Evolutionary conservation across 441 rosid species (phyloP).

Genomic region (Aleurites moluccanus): DNA sequence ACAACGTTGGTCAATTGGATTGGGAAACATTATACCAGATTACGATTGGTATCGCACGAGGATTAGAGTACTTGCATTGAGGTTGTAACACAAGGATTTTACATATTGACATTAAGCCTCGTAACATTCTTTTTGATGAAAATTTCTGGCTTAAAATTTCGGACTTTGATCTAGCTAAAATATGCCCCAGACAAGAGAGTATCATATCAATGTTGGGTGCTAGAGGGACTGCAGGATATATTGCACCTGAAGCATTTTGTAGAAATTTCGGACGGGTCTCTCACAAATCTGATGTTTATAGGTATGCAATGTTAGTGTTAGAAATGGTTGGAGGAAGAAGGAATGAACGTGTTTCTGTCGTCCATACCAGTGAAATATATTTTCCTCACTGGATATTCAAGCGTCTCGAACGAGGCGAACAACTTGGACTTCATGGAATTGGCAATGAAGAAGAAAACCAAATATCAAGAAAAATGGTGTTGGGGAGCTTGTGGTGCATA

Average conservation of each 20-base stretch:
- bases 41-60: too few relatives aligned
- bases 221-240: slow-evolving; percentile 23
- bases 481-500: slow-evolving; percentile 36
- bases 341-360: neutral
- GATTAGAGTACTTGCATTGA: neutral
- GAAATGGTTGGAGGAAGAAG: slow-evolving; percentile 34
- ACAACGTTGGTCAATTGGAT: neutral
- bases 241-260: slow-evolving; percentile 22
- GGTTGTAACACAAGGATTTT: neutral
- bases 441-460: slow-evolving; percentile 17
- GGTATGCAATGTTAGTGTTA: slow-evolving; percentile 34
- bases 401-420: slow-evolving; percentile 16
- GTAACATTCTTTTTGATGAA: slow-evolving; percentile 2
- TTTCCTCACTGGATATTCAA: slow-evolving; percentile 16
- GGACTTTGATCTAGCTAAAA: slow-evolving; percentile 30
- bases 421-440: slow-evolving; percentile 4
- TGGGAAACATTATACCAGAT: neutral
- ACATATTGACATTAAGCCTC: neutral
- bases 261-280: slow-evolving; percentile 25
- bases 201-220: neutral
- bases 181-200: slow-evolving; percentile 12
- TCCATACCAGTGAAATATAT: slow-evolving; percentile 6
- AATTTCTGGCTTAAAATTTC: slow-evolving; percentile 19
- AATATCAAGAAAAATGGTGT: slow-evolving; percentile 20
- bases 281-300: slow-evolving; percentile 32